phyloP scores from a whole-genome alignment of 495 filamentous ascomycete genomes.

The Bombardia bombarda region DNA sequence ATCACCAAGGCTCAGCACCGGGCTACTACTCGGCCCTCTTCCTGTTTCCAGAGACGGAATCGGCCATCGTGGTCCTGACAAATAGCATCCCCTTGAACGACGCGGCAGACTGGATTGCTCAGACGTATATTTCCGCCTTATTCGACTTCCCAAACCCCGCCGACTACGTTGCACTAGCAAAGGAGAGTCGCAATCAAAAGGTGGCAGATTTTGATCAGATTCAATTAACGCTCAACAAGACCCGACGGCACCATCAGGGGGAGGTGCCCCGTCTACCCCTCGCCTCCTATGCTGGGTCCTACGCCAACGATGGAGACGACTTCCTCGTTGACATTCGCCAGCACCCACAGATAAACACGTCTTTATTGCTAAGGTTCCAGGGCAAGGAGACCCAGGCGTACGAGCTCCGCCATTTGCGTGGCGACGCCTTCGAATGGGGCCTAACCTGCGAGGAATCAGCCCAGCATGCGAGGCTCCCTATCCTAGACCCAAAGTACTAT shows the following conservation, averaged over 20 bases:
- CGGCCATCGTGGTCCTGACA: slow-evolving; percentile 18
- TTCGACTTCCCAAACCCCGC: slow-evolving; percentile 3
- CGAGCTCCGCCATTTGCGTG: slow-evolving; percentile 4
- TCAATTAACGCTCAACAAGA: neutral
- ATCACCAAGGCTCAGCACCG: slow-evolving; percentile 18
- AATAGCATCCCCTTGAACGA: slow-evolving; percentile 21
- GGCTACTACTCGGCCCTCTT: slow-evolving; percentile 13
- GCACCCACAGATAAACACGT: neutral
- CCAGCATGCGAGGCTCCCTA: neutral
- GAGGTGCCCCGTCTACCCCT: neutral
- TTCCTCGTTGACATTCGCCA: slow-evolving; percentile 8
- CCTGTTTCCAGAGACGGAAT: slow-evolving; percentile 22
- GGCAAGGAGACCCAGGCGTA: slow-evolving; percentile 3
- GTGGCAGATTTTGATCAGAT: neutral
- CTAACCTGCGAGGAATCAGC: slow-evolving; percentile 1
- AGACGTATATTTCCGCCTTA: slow-evolving; percentile 13
- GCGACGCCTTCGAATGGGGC: slow-evolving; percentile 6
- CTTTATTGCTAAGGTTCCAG: slow-evolving; percentile 8
- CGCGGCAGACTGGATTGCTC: slow-evolving; percentile 21
- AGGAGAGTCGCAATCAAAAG: neutral
- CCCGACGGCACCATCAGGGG: neutral
- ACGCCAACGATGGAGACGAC: neutral
- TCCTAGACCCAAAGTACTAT: neutral
- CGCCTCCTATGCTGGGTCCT: neutral
- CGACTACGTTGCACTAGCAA: slow-evolving; percentile 6